These are phyloP conservation scores for Taphrina flavorubra DNA, from an alignment of 1,139 yeast genomes.

Conservation along the genomic window DNA sequence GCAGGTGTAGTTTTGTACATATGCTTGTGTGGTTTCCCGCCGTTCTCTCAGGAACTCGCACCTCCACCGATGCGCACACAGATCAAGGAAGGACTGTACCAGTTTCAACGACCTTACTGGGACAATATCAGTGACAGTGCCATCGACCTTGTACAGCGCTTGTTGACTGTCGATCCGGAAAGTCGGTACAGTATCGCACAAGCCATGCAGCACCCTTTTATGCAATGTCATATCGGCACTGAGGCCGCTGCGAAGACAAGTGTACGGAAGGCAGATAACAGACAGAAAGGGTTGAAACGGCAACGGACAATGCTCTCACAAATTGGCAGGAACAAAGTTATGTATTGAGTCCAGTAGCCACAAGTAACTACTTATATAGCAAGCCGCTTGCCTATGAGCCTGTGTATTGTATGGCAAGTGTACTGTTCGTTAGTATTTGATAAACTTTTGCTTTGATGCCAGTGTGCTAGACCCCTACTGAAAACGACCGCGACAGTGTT, in stretches of 20 bases:
- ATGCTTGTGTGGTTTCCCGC: conserved; percentile 75
- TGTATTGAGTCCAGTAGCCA: not conserved
- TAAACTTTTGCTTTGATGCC: no score
- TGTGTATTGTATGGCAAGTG: no score
- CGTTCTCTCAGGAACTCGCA: conserved; percentile 78
- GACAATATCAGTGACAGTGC: conserved; percentile 70
- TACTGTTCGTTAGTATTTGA: no score
- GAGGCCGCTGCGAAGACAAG: not conserved
- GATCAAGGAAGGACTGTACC: conserved; percentile 67
- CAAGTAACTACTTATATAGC: no score
- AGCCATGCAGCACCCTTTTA: conserved; percentile 66
- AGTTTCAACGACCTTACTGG: conserved; percentile 82
- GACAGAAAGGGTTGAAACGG: conserved; percentile 24
- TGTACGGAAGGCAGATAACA: not conserved
- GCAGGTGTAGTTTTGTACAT: conserved; percentile 43
- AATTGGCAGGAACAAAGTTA: conserved; percentile 8
- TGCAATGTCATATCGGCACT: not conserved
- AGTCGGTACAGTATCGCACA: conserved; percentile 61
- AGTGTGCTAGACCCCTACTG: no score
- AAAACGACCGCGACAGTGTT: no score
- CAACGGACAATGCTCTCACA: conserved; percentile 33
- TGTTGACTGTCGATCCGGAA: conserved; percentile 65
- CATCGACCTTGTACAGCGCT: conserved; percentile 66
- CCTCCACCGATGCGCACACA: conserved; percentile 82
- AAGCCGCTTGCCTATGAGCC: no score